These are phyloP conservation scores for Colletotrichum sp. DNA, from an alignment of 2,329 filamentous ascomycete species.

Conservation along the genomic window DNA sequence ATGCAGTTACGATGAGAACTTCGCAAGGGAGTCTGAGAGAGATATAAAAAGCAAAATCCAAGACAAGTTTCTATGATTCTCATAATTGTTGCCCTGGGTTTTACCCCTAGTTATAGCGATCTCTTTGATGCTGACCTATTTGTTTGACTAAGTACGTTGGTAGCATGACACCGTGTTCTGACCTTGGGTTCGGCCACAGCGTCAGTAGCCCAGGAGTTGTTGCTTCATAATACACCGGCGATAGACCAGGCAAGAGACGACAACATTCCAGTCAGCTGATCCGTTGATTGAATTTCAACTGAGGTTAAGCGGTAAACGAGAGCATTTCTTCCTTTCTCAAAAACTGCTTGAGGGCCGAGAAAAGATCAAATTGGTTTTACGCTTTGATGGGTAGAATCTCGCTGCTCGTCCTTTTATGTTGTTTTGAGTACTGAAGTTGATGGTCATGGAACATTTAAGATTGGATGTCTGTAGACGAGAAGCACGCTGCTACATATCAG, in stretches of 20 bases:
- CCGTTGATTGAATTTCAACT: too few relatives aligned
- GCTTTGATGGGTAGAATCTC: too few relatives aligned
- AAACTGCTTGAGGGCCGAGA: too few relatives aligned
- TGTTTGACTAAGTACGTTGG: neutral
- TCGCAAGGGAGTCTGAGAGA: neutral
- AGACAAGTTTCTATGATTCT: neutral
- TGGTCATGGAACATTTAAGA: too few relatives aligned
- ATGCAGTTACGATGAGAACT: neutral
- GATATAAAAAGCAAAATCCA: neutral
- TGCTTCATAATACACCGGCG: neutral
- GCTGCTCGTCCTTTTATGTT: too few relatives aligned
- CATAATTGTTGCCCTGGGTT: too few relatives aligned
- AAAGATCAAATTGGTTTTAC: rapidly evolving
- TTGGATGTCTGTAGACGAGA: too few relatives aligned
- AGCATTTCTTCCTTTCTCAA: too few relatives aligned
- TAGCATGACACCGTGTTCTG: neutral
- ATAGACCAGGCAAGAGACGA: neutral
- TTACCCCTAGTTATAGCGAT: too few relatives aligned
- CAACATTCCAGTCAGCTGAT: too few relatives aligned
- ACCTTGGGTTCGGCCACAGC: neutral
- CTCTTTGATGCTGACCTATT: neutral
- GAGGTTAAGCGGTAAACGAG: rapidly evolving
- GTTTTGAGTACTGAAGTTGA: too few relatives aligned
- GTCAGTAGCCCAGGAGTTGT: neutral
- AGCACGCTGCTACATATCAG: neutral